Evolutionary conservation across 441 rosid species (phyloP), one percentile per base, ranked within the genome.

Genomic region (Populus hybrid): DNA sequence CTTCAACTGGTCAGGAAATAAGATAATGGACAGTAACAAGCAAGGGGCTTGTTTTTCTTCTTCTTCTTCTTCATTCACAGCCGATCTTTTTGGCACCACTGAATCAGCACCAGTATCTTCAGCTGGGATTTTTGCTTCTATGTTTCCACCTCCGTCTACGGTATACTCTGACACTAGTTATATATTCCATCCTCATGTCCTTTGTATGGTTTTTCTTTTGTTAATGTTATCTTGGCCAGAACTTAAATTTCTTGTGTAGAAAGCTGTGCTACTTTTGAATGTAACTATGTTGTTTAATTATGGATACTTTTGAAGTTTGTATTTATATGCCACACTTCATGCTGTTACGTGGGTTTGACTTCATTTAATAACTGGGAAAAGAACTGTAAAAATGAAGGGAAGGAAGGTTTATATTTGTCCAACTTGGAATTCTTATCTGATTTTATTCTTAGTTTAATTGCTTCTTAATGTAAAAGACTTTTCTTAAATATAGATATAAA

Each of bases 41-140:
- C 79, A 82, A 79, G 75, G 73, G 40, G 76, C 64, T 56, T 53
- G 38, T 68, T 38, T 75, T 56, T 81, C 88, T 61, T 85, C 88
- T 53, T 92, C 91, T 23, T 81, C 88, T 61, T 85, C 88, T 53
- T 91, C 91, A 2, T 87, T 89, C 75, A 83, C 90, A 12, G 77
- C 90, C 78, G 89, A 91, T 64, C 91, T 94, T 78, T 94, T 89
- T 80, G 93, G 96, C 77, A 82, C 80, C 80, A 94, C 87, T 80
- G 89, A 90, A 72, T 78, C 87, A 33, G 78, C 89, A 14, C 81
- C 89, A 9, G 35, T 84, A 20, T 74, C 92, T 12, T 86, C 94
- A 7, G 68, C 90, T n/a, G 86, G 91, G 74, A 85, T 77, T 66
- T 89, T 93, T 69, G 87, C 89, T 56, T 89, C 97, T 50, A 89